A percentile compares a stretch with the other conserved stretches of the same genome.
Evolutionary conservation across 106 monocot genomes (phyloP).

Genomic region (Dendrobium officinale): DNA sequence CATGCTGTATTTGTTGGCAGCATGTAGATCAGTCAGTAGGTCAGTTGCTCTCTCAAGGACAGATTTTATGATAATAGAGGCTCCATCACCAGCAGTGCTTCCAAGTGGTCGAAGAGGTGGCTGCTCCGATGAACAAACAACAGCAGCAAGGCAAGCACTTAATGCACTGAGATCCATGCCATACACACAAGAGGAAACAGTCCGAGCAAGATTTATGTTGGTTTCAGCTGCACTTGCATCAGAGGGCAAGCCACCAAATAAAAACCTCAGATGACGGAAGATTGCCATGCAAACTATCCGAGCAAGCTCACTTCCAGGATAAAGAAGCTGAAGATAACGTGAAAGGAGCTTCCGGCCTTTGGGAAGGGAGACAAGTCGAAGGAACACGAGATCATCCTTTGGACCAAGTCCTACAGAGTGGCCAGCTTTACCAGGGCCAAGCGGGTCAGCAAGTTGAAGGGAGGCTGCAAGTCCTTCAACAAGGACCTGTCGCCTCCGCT

Average conservation of each 20-base stretch:
- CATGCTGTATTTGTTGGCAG: slow-evolving; percentile 41
- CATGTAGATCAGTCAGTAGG: slow-evolving; percentile 41
- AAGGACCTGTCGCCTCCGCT: slow-evolving; percentile 49
- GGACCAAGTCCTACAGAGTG: slow-evolving; percentile 47
- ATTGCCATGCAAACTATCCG: slow-evolving; percentile 88
- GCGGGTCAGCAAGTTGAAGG: slow-evolving; percentile 86
- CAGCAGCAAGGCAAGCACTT: slow-evolving; percentile 90
- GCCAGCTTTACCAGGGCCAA: slow-evolving; percentile 38
- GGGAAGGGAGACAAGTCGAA: slow-evolving; percentile 66
- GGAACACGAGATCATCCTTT: slow-evolving; percentile 87
- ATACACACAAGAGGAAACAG: slow-evolving; percentile 49
- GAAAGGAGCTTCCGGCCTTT: slow-evolving; percentile 83
- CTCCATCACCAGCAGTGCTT: slow-evolving; percentile 83
- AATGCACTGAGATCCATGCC: slow-evolving; percentile 72
- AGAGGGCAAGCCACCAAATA: slow-evolving; percentile 70
- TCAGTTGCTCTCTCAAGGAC: slow-evolving; percentile 78
- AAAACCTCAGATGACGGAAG: slow-evolving; percentile 73
- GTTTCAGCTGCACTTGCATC: slow-evolving; percentile 60
- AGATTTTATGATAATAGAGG: slow-evolving; percentile 63
- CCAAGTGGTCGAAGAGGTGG: slow-evolving; percentile 91
- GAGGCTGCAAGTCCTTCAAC: slow-evolving; percentile 83
- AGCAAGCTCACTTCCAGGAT: slow-evolving; percentile 61
- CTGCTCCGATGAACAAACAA: slow-evolving; percentile 91
- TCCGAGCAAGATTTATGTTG: slow-evolving; percentile 43
- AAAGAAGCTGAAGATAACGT: slow-evolving; percentile 60